Percentiles rank a stretch among this genome's conserved stretches.
These are phyloP conservation scores for Copromyces sp. DNA, from an alignment of 495 filamentous ascomycete species.

Conservation along the genomic window DNA sequence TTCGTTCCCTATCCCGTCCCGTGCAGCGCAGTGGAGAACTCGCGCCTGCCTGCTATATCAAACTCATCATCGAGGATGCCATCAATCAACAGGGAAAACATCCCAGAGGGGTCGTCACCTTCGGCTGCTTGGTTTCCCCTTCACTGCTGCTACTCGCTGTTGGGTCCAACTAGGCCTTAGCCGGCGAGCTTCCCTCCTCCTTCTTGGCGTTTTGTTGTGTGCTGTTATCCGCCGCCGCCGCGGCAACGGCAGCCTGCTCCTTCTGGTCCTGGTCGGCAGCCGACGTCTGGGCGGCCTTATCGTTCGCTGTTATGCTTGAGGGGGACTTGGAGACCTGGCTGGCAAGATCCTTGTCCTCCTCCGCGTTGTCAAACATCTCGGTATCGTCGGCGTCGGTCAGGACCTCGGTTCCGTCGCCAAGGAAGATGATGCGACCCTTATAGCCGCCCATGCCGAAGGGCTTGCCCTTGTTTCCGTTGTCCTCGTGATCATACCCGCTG, in stretches of 20 bases:
- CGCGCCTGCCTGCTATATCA: not conserved
- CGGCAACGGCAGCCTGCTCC: not conserved
- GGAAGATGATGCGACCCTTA: slow-evolving; percentile 77
- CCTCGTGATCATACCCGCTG: slow-evolving; percentile 77
- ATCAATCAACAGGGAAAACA: not conserved
- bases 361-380: slow-evolving; percentile 83
- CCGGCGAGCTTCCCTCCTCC: not conserved
- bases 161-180: not conserved
- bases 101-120: not conserved
- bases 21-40: not conserved
- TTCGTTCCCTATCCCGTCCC: not conserved
- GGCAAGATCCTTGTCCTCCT: slow-evolving; percentile 68
- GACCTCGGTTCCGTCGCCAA: slow-evolving; percentile 89
- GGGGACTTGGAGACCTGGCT: slow-evolving; percentile 41
- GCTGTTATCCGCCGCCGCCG: not conserved
- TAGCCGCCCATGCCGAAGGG: slow-evolving; percentile 49
- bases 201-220: not conserved
- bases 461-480: slow-evolving; percentile 33
- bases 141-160: not conserved
- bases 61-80: not conserved
- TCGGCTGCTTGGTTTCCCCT: not conserved
- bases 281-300: not conserved
- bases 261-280: slow-evolving; percentile 1
- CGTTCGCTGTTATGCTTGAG: slow-evolving; percentile 5
- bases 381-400: slow-evolving; percentile 76